phyloP scores from a whole-genome alignment of 2,329 filamentous ascomycete species.

The Trichophyton benhamiae region DNA sequence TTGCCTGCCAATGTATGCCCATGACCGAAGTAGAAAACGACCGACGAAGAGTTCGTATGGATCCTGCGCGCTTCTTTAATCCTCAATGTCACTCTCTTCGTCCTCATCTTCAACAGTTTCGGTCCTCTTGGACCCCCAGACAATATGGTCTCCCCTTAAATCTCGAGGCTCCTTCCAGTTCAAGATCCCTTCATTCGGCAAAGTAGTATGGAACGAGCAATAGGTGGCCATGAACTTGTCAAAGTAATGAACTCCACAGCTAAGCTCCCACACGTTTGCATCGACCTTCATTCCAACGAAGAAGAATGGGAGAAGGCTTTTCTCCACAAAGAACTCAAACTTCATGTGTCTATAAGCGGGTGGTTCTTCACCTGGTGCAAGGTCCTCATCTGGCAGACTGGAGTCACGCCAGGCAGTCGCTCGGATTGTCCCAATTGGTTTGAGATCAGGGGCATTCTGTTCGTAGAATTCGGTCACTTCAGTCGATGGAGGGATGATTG shows the following conservation, averaged over 20 bases:
- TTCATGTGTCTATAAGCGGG: constrained; percentile 5
- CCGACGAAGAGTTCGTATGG: neutral
- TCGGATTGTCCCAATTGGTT: constrained; percentile 41
- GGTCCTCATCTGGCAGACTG: constrained; percentile 26
- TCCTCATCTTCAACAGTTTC: constrained; percentile 7
- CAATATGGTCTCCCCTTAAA: constrained; percentile 13
- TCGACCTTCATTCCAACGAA: constrained; percentile 54
- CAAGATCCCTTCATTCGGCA: constrained; percentile 58
- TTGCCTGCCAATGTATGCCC: no score
- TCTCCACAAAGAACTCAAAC: constrained; percentile 57
- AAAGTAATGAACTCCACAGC: constrained; percentile 52
- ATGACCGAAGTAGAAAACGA: no score
- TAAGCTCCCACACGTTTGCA: constrained; percentile 44
- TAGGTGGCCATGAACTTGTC: constrained; percentile 45
- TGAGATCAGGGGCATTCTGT: constrained; percentile 31
- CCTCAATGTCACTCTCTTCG: constrained; percentile 1
- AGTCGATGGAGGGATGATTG: constrained; percentile 37
- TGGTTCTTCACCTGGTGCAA: constrained; percentile 23
- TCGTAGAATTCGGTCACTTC: constrained; percentile 39
- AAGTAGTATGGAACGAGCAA: constrained; percentile 51
- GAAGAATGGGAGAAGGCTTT: constrained; percentile 44
- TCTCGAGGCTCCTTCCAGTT: constrained; percentile 48
- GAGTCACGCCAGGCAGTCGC: constrained; percentile 41
- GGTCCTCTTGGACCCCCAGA: constrained; percentile 8
- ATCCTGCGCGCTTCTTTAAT: neutral